Base-by-base conservation (phyloP, 192 early-diverging fungal genomes). In the Cladochytrium replicatum region DNA sequence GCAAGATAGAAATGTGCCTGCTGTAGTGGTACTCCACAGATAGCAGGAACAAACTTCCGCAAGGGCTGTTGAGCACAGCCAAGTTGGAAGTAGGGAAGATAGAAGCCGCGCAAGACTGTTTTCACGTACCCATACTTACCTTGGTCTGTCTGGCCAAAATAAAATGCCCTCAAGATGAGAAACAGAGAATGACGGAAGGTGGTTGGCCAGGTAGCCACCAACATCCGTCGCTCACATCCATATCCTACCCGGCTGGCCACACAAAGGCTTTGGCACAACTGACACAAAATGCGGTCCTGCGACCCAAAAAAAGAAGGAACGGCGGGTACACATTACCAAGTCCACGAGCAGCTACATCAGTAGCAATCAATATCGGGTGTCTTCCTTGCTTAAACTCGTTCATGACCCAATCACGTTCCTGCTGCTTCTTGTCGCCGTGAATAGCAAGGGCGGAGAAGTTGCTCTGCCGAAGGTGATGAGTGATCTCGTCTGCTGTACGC, bases 321-420 rank as follows among this genome's bases (percentile, higher is more conserved):
- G 13, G n/a, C 3, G 29, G 32, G 31, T 26, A 31, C 24, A 57
- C 64, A 78, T 74, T 89, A 91, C 88, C 89, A 54, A 93, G 78
- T 57, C 93, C 93, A 71, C 93, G 86, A 54, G 87, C 85, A 29
- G 93, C 93, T 38, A 97, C 91, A 69, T 97, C 95, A n/a, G 95
- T 99, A 5, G 95, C 95, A 60, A 99, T 89, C 78, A 99, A 83
- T 48, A 98, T 85, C 15, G 90, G 91, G 29, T 72, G 80, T 37
- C 71, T 74, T 48, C 92, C 90, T 29, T 69, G 55, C 61, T 90
- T 87, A 80, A 99, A 99, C 64, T 94, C 83, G 40, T 71, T 69
- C 55, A 99, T 78, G 4, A 91, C 93, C 89, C 88, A 91, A 66
- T 97, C 93, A 63, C 95, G 91, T 61, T 97, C 91, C 29, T 72